phyloP scores from a whole-genome alignment of 2,329 filamentous ascomycete genomes.

The Diplodia corticola region DNA sequence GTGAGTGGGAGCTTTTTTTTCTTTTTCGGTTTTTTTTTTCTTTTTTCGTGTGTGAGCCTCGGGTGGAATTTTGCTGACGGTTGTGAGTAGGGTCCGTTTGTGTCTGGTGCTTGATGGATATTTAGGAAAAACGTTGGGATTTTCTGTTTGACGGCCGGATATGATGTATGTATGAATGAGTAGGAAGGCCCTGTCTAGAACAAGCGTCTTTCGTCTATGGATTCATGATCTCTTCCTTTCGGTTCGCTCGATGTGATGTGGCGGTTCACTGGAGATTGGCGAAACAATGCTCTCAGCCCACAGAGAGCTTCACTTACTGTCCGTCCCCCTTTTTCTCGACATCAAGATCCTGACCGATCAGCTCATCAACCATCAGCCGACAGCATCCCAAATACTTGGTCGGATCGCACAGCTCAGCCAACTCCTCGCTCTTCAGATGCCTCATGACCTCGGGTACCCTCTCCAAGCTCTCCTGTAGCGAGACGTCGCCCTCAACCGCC shows the following conservation, averaged over 20 bases:
- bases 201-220: not conserved
- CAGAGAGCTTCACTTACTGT: not conserved
- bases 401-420: slow-evolving; percentile 58
- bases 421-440: slow-evolving; percentile 47
- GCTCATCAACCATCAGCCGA: slow-evolving; percentile 38
- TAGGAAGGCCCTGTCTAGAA: not conserved
- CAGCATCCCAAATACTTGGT: slow-evolving; percentile 47
- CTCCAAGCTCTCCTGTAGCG: slow-evolving; percentile 48
- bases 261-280: not conserved
- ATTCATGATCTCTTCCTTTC: not conserved
- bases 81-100: not conserved
- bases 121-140: not conserved
- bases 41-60: too few relatives aligned
- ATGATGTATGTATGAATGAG: not conserved
- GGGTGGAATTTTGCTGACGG: not conserved
- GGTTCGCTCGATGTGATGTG: not conserved
- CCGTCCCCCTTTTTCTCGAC: not conserved
- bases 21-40: not conserved
- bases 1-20: not conserved
- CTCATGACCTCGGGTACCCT: slow-evolving; percentile 44
- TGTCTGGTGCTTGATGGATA: not conserved
- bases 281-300: too few relatives aligned
- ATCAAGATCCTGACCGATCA: not conserved
- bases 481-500: slow-evolving; percentile 48
- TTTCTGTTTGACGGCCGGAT: not conserved